Evolutionary conservation across 2,329 filamentous ascomycete genomes (phyloP), one percentile per base, ranked within the genome.

Genomic region (Fusarium sp.): DNA sequence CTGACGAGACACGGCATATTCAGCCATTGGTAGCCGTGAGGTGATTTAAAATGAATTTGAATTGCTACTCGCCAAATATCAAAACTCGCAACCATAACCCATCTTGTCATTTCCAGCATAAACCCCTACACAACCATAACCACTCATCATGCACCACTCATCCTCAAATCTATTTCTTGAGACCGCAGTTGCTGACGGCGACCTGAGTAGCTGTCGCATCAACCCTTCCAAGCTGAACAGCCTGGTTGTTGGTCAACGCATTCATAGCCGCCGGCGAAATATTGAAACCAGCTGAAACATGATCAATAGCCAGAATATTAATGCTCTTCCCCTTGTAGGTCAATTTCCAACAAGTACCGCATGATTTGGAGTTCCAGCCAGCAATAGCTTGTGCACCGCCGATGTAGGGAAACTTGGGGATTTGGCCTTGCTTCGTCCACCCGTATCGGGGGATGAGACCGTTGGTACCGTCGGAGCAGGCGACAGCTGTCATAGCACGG

Each of bases 391-490:
- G 79, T 4, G 82, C 80, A 24, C 86, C 88, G 20, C 86, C 88
- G 62, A 90, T 85, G 78, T 84, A 81, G 12, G 87, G 85, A 78
- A 87, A 90, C 38, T 72, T 70, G 16, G 83, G 82, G 65, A 89
- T 80, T 18, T 83, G 74, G 55, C 83, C 83, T 77, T 88, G 86
- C 0, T 80, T 88, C 52, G 80, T 74, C 87, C 87, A 92, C 70
- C 83, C 83, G 81, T 88, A 87, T 72, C 83, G 85, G 71, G 86
- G 88, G 67, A 87, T 87, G 60, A 93, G 84, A 57, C 91, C 91
- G 79, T 92, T 90, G 59, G 67, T 45, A 54, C 91, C 91, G 75
- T 93, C 88, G 22, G 88, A 91, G 85, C 91, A 93, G 63, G 89
- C 78, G 29, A 94, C 85, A 4, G 74, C 79, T 32, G 80, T 83